Base-by-base conservation (phyloP, 2,329 filamentous ascomycete genomes). In the Trichophyton schoenleinii region DNA sequence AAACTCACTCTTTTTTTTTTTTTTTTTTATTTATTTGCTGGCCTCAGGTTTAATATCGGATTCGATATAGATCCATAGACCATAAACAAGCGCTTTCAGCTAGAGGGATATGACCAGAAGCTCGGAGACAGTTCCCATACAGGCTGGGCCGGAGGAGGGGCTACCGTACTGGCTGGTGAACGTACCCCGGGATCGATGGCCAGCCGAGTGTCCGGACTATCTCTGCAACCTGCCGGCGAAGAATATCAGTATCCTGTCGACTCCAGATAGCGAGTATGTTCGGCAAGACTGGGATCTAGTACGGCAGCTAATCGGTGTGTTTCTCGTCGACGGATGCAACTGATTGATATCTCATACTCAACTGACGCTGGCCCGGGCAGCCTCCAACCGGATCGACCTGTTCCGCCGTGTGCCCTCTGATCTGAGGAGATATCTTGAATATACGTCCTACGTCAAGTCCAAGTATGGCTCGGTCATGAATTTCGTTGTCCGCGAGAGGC, bases 141-240 rank as follows among this genome's bases (percentile, higher is more conserved):
- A 42, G 8, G 20, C 18, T 11, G 58, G 22, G 20, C 34, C 58
- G 18, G 44, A 38, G 18, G 44, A 38, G 15, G 13, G n/a, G 3
- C 65, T 80, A 25, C 86, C 87, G 0, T 95, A 87, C 77, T 96
- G 91, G 91, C 87, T 92, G 64, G 80, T 87, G 73, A 96, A 96
- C 72, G 76, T 95, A 15, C 84, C 88, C 0, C 74, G 77, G 41
- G 71, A 78, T 28, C 75, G 86, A 64, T 83, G 86, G 71, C 83
- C 85, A 0, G 67, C 73, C 1, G 78, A 84, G 60, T 95, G 91
- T 69, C 91, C 91, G 0, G 79, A 81, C 4, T 94, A 83, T 70
- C 81, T 96, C 42, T 73, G 70, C 58, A 78, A 82, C 65, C 75
- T 87, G 61, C 80, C 78, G 58, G 75, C 78, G 52, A 95, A 94